A percentile compares a stretch with the other conserved stretches of the same genome.
Conservation (phyloP, 352 stramenopile species). For the Phytopythium cucurbitacearum region DNA sequence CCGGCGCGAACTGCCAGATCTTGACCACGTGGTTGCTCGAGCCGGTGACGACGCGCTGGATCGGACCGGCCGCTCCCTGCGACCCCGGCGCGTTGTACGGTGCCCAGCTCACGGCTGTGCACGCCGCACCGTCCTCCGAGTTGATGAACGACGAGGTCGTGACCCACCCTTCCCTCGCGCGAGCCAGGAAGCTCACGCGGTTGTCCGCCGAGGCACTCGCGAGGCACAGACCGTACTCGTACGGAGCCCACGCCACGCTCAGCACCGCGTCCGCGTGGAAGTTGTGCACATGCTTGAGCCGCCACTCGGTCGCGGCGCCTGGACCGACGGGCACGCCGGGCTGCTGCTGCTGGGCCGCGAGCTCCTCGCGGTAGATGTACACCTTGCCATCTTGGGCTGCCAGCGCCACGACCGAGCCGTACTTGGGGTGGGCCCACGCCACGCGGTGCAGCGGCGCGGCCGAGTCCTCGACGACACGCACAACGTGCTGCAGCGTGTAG, state of each 20-base stretch:
- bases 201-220: slow-evolving; percentile 74
- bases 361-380: slow-evolving; percentile 81
- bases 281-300: slow-evolving; percentile 70
- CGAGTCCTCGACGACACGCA: slow-evolving; percentile 61
- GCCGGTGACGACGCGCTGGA: slow-evolving; percentile 74
- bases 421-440: slow-evolving; percentile 84
- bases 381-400: slow-evolving; percentile 79
- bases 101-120: slow-evolving; percentile 79
- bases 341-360: slow-evolving; percentile 35
- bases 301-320: slow-evolving; percentile 56
- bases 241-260: slow-evolving; percentile 82
- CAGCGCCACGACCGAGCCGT: slow-evolving; percentile 73
- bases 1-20: slow-evolving; percentile 51
- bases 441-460: slow-evolving; percentile 69
- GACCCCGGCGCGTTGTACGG: slow-evolving; percentile 85
- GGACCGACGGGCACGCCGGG: slow-evolving; percentile 4
- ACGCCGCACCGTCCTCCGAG: slow-evolving; percentile 67
- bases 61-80: slow-evolving; percentile 50
- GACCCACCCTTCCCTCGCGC: slow-evolving; percentile 79
- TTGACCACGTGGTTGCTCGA: slow-evolving; percentile 59
- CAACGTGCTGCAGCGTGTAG: slow-evolving; percentile 46
- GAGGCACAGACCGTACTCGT: slow-evolving; percentile 85
- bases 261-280: slow-evolving; percentile 71
- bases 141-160: slow-evolving; percentile 73
- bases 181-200: slow-evolving; percentile 80